Evolutionary conservation across 2,329 filamentous ascomycete species (phyloP), one percentile per base, ranked within the genome.

Genomic region (Laburnicola sp.): DNA sequence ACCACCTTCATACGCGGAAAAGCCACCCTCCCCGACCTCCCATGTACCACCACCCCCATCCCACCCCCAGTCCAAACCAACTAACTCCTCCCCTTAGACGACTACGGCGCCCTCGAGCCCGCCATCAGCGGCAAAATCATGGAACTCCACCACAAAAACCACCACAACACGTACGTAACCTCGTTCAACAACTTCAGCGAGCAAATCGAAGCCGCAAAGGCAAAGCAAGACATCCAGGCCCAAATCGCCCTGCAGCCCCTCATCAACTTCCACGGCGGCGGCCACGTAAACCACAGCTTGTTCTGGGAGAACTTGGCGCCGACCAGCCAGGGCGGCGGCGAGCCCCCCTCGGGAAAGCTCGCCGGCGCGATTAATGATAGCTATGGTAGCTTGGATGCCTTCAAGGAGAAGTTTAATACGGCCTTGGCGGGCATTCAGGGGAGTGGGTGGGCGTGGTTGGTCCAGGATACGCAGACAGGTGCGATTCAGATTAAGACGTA

Each of bases 111-210:
- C 45, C 91, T 99, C 66, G 94, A 99, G 79, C 84, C 83, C 62
- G 75, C 82, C 71, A 82, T 96, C 78, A 92, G 88, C 42, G 88
- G 88, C 74, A 85, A 94, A 78, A 96, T 96, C 80, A 96, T 96
- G 92, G 89, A 96, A 79, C 84, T 96, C 39, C 92, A 96, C 82
- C 89, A 96, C 84, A 86, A 84, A 78, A 93, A 91, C 77, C 91
- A 96, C 82, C 92, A 96, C 80, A 86, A 93, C 76, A 92, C 91
- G 68, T 96, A 96, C 74, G 90, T 96, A 65, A 94, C 86, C 75
- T 88, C 87, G 73, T 89, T 89, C 80, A 96, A 96, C 80, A 82
- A 86, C 54, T 87, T 89, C 51, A 78, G 85, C 61, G 86, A 91
- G 75, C 85, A 92, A 70, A 77, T 89, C 57, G 78, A 81, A 51